A percentile compares a stretch with the other conserved stretches of the same genome.
These are phyloP conservation scores for Elsinoe arachidis DNA, from an alignment of 2,329 filamentous ascomycete genomes.

Conservation along the genomic window DNA sequence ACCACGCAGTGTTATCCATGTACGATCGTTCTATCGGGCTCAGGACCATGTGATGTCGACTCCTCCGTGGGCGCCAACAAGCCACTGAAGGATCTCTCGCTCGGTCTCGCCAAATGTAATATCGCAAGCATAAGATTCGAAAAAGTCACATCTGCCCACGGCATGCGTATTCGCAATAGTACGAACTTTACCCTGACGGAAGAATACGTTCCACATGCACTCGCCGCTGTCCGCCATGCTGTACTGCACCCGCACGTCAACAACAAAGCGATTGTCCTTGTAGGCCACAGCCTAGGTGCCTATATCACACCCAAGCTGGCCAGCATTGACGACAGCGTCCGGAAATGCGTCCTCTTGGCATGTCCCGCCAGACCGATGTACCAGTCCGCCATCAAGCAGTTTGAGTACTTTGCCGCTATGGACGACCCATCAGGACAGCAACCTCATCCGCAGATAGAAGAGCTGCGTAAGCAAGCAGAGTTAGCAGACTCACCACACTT, in stretches of 20 bases:
- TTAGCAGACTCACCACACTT: constrained; percentile 1
- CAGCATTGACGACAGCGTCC: not conserved
- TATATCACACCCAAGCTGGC: not conserved
- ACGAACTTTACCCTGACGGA: not conserved
- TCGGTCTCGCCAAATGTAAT: not conserved
- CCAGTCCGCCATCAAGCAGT: not conserved
- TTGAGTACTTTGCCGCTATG: constrained; percentile 6
- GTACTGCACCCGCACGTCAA: not conserved
- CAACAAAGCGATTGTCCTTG: not conserved
- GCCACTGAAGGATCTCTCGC: not conserved
- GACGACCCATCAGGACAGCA: not conserved
- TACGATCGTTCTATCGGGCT: not conserved
- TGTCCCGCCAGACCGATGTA: not conserved
- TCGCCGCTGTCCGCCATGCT: not conserved
- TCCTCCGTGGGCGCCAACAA: not conserved
- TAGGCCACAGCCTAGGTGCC: constrained; percentile 7
- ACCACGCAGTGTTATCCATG: not conserved
- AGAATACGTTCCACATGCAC: constrained; percentile 7
- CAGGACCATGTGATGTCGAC: constrained; percentile 2
- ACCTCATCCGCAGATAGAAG: not conserved
- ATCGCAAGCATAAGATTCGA: constrained; percentile 1
- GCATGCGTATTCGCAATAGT: not conserved
- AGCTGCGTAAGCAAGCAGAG: not conserved
- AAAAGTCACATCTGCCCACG: constrained; percentile 3
- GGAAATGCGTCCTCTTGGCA: not conserved